Base-by-base conservation (phyloP, 2,329 filamentous ascomycete species). In the Aspergillus terreus region DNA sequence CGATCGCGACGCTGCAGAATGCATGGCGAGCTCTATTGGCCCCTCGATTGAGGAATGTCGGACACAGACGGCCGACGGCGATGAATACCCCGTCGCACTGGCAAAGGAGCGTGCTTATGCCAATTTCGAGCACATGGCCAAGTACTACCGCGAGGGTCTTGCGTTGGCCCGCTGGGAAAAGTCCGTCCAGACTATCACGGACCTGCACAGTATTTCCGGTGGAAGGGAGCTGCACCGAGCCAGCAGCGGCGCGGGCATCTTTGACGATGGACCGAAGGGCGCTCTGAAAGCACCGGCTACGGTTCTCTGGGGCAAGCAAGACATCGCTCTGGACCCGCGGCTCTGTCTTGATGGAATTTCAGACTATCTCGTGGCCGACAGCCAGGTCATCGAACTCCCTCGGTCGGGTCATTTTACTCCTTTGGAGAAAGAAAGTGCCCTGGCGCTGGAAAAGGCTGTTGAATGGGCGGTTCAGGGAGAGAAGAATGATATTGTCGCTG, bases 351-450 rank as follows among this genome's bases (percentile, higher is more conserved):
- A 81, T 47, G 80, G 80, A 0, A 74, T 82, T 21, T 70, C 70
- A 1, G 77, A 80, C 47, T 82, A 78, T 55, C 70, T 83, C 15
- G 67, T 70, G 14, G 69, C 64, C 51, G 70, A 71, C 19, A 81
- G 78, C 50, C 76, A 82, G 58, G 71, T 82, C 4, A 64, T 81
- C 15, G 56, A 77, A 38, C 61, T 83, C 6, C 74, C 78, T 3
- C 63, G 68, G 7, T 75, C 73, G 10, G 80, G 78, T 0, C 82
- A 84, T 64, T 83, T 80, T 71, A 75, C 76, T 12, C 75, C 79
- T 2, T 57, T 79, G 40, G 79, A 82, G 60, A 61, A 65, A 43
- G 66, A 73, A 44, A 75, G 74, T 25, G 64, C 69, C 6, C 61
- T 61, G 15, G 76, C 75, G 2, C 47, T 82, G 45, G 71, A 71